Conservation (phyloP, 108 stramenopile species). For the Phaeodactylum tricornutum region DNA sequence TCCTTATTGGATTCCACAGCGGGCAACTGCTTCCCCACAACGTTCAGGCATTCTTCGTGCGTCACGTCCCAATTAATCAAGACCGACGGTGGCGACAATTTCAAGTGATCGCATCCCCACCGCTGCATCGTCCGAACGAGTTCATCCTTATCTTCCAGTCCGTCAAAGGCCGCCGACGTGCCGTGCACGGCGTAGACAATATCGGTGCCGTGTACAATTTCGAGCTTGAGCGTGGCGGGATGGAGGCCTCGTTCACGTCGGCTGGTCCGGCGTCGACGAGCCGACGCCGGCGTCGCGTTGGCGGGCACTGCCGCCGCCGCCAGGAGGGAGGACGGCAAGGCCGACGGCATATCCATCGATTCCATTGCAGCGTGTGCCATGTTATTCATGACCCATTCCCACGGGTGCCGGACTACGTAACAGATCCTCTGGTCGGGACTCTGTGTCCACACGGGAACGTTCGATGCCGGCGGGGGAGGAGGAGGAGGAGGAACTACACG, state of each 20-base stretch:
- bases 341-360: conserved; percentile 2
- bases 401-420: conserved; percentile 13
- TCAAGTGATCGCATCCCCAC: conserved; percentile 34
- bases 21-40: conserved; percentile 30
- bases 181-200: conserved; percentile 26
- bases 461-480: neutral
- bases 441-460: too few species aligned
- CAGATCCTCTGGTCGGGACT: neutral
- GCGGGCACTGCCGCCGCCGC: neutral
- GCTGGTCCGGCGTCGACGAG: conserved; percentile 8
- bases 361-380: too few species aligned
- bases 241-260: neutral
- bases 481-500: neutral
- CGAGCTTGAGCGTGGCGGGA: conserved; percentile 8
- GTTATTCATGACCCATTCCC: conserved; percentile 19
- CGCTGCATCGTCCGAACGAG: conserved; percentile 39
- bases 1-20: conserved; percentile 10
- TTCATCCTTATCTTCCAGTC: conserved; percentile 50
- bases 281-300: neutral
- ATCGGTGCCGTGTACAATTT: conserved; percentile 2
- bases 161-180: conserved; percentile 36
- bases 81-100: conserved; percentile 34
- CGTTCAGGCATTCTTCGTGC: conserved; percentile 31
- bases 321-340: conserved; percentile 12
- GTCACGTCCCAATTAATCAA: conserved; percentile 42